Evolutionary conservation across 768 basidiomycete genomes (phyloP), one percentile per base, ranked within the genome.

Genomic region (Lactarius evosmus): DNA sequence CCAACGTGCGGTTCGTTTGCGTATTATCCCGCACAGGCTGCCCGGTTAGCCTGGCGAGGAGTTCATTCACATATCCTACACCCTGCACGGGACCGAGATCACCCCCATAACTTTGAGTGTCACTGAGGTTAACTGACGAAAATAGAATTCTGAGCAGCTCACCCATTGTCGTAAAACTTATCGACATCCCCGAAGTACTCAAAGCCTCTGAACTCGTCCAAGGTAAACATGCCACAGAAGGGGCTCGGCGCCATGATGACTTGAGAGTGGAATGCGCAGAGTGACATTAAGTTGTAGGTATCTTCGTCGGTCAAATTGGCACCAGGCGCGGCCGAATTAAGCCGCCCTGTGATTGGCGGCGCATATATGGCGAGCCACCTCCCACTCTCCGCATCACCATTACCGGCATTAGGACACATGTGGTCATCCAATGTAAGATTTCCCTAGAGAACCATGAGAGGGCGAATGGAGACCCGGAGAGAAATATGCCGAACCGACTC

Each of bases 11-110:
- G 74, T 94, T 94, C 2, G 88, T 90, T 69, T 89, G 87, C 0
- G 91, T 93, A 66, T 80, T 70, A 73, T 93, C 91, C 44, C 72
- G 72, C 32, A 91, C 88, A 1, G 85, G 82, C 17, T 72, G 74
- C 17, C 79, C 79, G 0, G 87, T 90, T 49, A 96, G 79, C 12
- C 95, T 84, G 0, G 91, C 90, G 25, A 95, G 73, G n/a, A 96
- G 82, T 75, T 95, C 93, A 72, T 93, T 94, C 70, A 91, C 79
- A 72, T 90, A 96, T 7, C 93, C 94, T 4, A 94, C 86, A 34
- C 92, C 91, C 71, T 91, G 90, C 7, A 92, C 84, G 5, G 78
- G 86, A 2, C 92, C 91, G 1, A 93, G 77, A 2, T 72, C 67
- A 65, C 85, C 83, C 4, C 91, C 91, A 63, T 90, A 82, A 22